Evolutionary conservation across 805 yeast genomes (phyloP), one percentile per base, ranked within the genome.

Genomic region (Starmerella asiatica): DNA sequence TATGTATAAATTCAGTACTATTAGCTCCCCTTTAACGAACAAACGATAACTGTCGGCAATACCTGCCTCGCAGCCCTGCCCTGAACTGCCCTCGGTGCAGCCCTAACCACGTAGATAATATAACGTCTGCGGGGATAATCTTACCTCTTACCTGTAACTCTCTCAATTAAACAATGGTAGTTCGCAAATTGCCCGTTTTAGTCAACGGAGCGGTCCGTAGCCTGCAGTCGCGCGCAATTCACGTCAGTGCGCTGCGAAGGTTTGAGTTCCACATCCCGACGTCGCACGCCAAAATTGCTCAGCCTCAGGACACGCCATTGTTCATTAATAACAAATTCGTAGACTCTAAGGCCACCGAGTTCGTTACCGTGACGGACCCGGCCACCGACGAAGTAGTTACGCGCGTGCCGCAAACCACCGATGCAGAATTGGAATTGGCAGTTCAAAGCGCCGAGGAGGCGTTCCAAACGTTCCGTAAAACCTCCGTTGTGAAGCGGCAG

Each of bases 321-420:
- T 64, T 55, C 46, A 47, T 64, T 34, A 60, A 74, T 53, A 74
- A 74, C 55, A 44, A 71, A 57, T 62, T 70, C 40, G 59, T 69
- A 44, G 63, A 67, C 46, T 67, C 74, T 20, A 67, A 64, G 37
- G 61, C 80, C 6, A 50, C 61, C 12, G 64, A 65, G 45, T 71
- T 84, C 84, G 74, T 68, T 52, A 83, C 77, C 46, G 68, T 79
- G 39, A 74, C 68, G 56, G 88, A 79, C 56, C 88, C 88, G 18
- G 80, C 86, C 42, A 79, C 88, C 39, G 70, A 77, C 58, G 55
- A 63, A 47, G 71, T 77, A 34, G 74, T 79, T 30, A 66, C 79
- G 23, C 66, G 70, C 49, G 85, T 78, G 19, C 86, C 88, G 5
- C 85, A 79, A 61, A 66, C 74, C 29, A 79, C 88, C 15, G 70